Percentiles rank a stretch among this genome's conserved stretches.
Conservation (phyloP, 2,329 filamentous ascomycete genomes). For the Cordyceps pruinosa region DNA sequence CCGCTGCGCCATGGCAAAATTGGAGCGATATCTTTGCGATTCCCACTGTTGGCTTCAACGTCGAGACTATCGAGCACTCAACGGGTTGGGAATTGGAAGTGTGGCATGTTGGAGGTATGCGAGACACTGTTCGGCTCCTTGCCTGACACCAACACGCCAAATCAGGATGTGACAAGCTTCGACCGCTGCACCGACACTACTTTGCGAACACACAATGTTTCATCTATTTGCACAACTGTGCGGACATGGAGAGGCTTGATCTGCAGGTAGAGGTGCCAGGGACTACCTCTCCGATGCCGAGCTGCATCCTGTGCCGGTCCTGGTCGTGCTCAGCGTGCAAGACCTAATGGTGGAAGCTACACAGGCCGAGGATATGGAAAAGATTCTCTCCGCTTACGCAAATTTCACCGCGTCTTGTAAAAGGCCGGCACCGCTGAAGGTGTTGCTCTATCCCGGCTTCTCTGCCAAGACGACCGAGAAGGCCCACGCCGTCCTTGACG, state of each 20-base stretch:
- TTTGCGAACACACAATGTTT: constrained; percentile 20
- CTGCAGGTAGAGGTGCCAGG: constrained; percentile 22
- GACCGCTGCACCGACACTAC: constrained; percentile 23
- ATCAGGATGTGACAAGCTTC: constrained; percentile 23
- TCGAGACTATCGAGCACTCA: constrained; percentile 59
- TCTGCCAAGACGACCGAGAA: constrained; percentile 12
- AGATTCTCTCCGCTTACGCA: background rate
- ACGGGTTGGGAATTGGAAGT: constrained; percentile 19
- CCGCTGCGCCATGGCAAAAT: no score
- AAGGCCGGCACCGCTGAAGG: constrained; percentile 12
- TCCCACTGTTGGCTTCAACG: constrained; percentile 92
- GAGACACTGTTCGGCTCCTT: background rate
- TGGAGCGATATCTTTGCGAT: constrained; percentile 91
- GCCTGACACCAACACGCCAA: background rate
- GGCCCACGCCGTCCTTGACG: background rate
- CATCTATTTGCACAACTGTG: constrained; percentile 24
- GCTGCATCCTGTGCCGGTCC: constrained; percentile 21
- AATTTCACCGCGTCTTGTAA: constrained; percentile 3
- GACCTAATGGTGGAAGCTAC: constrained; percentile 20
- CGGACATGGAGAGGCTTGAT: constrained; percentile 19
- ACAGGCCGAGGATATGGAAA: constrained; percentile 16
- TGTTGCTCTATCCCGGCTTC: constrained; percentile 21
- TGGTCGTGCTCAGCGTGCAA: constrained; percentile 25
- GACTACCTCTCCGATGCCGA: constrained; percentile 17
- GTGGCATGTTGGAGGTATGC: constrained; percentile 25